A percentile compares a stretch with the other conserved stretches of the same genome.
Evolutionary conservation across 1,284 basidiomycete genomes (phyloP).

Genomic region (Papiliotrema flavescens): DNA sequence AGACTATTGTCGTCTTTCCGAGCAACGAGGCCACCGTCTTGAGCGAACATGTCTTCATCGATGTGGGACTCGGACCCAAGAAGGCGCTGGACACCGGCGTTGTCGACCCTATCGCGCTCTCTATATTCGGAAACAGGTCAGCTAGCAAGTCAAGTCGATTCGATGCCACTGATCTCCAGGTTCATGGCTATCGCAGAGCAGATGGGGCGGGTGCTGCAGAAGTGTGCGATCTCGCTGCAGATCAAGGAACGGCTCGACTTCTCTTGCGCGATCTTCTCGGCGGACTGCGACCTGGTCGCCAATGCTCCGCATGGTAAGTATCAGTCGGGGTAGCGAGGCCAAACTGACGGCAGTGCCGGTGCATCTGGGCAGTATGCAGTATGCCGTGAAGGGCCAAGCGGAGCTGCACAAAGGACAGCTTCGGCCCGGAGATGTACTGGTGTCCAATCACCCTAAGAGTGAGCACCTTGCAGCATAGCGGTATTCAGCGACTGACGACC

Average conservation of each 20-base stretch:
- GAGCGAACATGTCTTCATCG: constrained; percentile 62
- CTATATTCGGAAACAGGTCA: constrained; percentile 49
- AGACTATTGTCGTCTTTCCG: constrained; percentile 15
- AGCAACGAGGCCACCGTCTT: constrained; percentile 19
- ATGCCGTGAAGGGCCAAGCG: constrained; percentile 44
- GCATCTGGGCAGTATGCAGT: constrained; percentile 49
- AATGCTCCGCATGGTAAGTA: constrained; percentile 49
- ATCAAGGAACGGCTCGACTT: constrained; percentile 49
- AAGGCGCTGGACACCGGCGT: not conserved
- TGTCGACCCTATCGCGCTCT: constrained; percentile 1
- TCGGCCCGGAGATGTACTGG: constrained; percentile 50
- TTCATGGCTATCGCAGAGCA: constrained; percentile 52
- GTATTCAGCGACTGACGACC: too few species aligned
- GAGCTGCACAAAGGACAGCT: constrained; percentile 34
- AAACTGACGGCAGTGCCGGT: constrained; percentile 43
- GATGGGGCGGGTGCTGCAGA: constrained; percentile 52
- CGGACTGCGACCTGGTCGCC: constrained; percentile 51
- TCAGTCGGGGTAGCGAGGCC: too few species aligned
- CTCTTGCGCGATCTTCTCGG: constrained; percentile 52
- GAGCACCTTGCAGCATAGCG: too few species aligned
- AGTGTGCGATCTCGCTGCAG: constrained; percentile 48
- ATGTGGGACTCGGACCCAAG: constrained; percentile 9
- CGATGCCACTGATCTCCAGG: constrained; percentile 26
- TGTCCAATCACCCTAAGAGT: constrained; percentile 50
- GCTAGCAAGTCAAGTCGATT: too few species aligned